phyloP scores from a whole-genome alignment of 495 filamentous ascomycete genomes.

The Chaetomium fimeti region DNA sequence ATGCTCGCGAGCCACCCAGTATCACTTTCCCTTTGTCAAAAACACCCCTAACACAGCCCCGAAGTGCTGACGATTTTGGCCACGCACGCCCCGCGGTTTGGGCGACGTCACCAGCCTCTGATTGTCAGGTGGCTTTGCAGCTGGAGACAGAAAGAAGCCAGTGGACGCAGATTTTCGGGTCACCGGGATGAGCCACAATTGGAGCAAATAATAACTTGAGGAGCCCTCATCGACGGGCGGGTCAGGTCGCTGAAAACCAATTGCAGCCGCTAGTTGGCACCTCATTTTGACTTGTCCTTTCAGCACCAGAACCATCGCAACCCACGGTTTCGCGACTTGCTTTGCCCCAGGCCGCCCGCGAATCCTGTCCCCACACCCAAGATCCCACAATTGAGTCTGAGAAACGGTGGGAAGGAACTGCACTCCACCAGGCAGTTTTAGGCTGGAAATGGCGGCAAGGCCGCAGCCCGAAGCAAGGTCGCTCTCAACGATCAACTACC shows the following conservation, averaged over 20 bases:
- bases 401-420: too few species aligned
- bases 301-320: too few species aligned
- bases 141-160: background rate
- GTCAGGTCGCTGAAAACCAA: too few species aligned
- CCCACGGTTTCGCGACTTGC: too few species aligned
- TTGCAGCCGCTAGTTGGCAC: background rate
- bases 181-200: conserved; percentile 23
- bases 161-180: background rate
- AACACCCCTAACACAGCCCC: conserved; percentile 7
- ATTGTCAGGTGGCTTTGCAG: conserved; percentile 5
- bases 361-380: too few species aligned
- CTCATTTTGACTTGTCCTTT: background rate
- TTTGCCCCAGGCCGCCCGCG: too few species aligned
- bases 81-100: background rate
- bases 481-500: conserved; percentile 69
- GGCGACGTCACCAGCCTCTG: conserved; percentile 16
- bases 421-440: too few species aligned
- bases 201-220: background rate
- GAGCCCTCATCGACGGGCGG: too few species aligned
- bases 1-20: too few species aligned
- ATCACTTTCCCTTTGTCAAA: too few species aligned
- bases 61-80: background rate
- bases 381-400: too few species aligned
- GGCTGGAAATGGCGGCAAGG: conserved; percentile 26
- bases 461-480: conserved; percentile 73